Base-by-base conservation (phyloP, 2,329 filamentous ascomycete species). In the Shiraia sp. region DNA sequence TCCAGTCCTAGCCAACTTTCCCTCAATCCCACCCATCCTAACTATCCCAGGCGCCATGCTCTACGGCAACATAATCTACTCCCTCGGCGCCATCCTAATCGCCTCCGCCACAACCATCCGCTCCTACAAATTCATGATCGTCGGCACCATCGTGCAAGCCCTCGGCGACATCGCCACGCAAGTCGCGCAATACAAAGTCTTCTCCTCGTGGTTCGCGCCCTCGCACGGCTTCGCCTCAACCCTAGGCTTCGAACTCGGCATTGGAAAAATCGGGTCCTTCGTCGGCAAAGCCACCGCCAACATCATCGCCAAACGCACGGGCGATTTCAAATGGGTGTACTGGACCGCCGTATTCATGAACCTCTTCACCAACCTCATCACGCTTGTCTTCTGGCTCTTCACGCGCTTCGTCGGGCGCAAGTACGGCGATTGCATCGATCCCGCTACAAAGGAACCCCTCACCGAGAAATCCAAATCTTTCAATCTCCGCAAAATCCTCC, bases 281-380 rank as follows among this genome's bases (percentile, higher is more conserved):
- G 78, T 81, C 1, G 81, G 81, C 9, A 81, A 82, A 49, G 73
- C 79, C 0, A 80, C 80, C 0, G 79, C 81, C 3, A 84, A 84
- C 32, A 69, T 82, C 15, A 83, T 83, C 17, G 74, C 80, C 0
- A 73, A 78, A 50, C 78, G 76, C 10, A 79, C 77, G 0, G 79
- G 80, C 0, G 73, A 84, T 52, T 85, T 85, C 32, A 75, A 76
- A 37, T 84, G 80, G 79, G 79, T 79, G 0, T 84, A 78, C 54
- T 84, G 81, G 81, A 76, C 76, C 8, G 74, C 77, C 0, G 80
- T 85, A 0, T 79, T 81, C 52, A 83, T 84, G 78, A 83, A 84
- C 43, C 42, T 85, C 2, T 84, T 85, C 47, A 83, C 81, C 7
- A 84, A 85, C 39, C 55, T 75, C 0, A 72, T 75, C 1, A 82